Evolutionary conservation across 148 eudicot genomes (phyloP).

Genomic region (Drosera capensis): DNA sequence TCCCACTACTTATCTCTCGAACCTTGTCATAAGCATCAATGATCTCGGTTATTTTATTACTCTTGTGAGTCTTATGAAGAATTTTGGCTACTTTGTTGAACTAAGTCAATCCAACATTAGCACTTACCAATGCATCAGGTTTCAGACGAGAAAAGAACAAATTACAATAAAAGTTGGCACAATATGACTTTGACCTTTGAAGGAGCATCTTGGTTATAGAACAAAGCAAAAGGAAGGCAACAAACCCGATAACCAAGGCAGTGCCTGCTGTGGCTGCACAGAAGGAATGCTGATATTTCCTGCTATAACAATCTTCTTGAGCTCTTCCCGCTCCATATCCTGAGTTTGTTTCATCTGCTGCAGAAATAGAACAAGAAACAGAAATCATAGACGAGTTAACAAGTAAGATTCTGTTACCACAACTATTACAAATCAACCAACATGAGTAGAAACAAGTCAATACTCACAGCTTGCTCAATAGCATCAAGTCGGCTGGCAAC

Average conservation of each 20-base stretch:
- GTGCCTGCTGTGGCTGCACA: slow-evolving; percentile 79
- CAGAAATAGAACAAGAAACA: slow-evolving; percentile 6
- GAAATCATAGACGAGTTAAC: not conserved
- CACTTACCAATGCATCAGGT: too few relatives aligned
- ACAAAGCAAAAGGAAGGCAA: slow-evolving; percentile 3
- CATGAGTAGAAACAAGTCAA: slow-evolving; percentile 3
- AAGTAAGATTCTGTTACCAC: not conserved
- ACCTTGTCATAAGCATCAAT: too few relatives aligned
- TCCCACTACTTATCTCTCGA: too few relatives aligned
- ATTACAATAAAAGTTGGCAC: too few relatives aligned
- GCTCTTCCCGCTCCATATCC: slow-evolving; percentile 51
- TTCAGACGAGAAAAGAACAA: too few relatives aligned
- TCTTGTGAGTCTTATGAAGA: too few relatives aligned
- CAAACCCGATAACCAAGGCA: slow-evolving; percentile 62
- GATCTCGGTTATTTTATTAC: too few relatives aligned
- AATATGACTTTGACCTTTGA: not conserved
- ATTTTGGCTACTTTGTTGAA: too few relatives aligned
- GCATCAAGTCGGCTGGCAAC: slow-evolving; percentile 69
- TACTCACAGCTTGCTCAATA: slow-evolving; percentile 70
- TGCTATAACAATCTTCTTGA: slow-evolving; percentile 48
- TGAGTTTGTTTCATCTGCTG: slow-evolving; percentile 57
- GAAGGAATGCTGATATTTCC: slow-evolving; percentile 42
- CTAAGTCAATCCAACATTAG: too few relatives aligned
- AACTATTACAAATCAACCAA: not conserved
- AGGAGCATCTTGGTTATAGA: not conserved